phyloP scores from a whole-genome alignment of 768 basidiomycete species.

The Kwoniella bestiolae region DNA sequence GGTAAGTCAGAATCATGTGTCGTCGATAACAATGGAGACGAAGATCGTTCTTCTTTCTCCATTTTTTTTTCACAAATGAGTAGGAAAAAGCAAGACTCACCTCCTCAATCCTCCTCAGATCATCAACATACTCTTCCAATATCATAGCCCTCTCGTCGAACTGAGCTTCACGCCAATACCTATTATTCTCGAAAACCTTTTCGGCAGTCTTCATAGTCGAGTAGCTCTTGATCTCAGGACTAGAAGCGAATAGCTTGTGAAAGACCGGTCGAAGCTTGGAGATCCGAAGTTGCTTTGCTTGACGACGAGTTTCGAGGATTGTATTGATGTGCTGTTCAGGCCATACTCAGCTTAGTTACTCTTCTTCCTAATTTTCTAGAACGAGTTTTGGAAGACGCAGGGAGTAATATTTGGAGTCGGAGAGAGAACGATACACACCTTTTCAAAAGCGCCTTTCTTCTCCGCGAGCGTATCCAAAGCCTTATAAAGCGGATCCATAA shows the following conservation, averaged over 20 bases:
- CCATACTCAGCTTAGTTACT: too few species aligned
- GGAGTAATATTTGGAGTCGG: not conserved
- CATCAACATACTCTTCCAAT: slow-evolving; percentile 88
- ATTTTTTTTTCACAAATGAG: too few species aligned
- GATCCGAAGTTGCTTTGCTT: slow-evolving; percentile 80
- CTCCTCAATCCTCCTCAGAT: slow-evolving; percentile 85
- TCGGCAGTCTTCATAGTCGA: slow-evolving; percentile 89
- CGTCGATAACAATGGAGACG: too few species aligned
- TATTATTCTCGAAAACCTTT: slow-evolving; percentile 79
- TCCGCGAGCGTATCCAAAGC: slow-evolving; percentile 90
- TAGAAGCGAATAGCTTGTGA: slow-evolving; percentile 81
- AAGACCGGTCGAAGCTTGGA: slow-evolving; percentile 81
- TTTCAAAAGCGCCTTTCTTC: slow-evolving; percentile 92
- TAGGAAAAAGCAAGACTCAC: slow-evolving; percentile 64
- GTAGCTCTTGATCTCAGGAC: slow-evolving; percentile 87
- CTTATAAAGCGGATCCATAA: slow-evolving; percentile 97
- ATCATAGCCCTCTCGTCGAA: slow-evolving; percentile 84
- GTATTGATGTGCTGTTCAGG: slow-evolving; percentile 71
- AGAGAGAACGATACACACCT: slow-evolving; percentile 63
- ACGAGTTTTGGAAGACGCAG: too few species aligned
- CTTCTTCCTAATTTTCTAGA: too few species aligned
- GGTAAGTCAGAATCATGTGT: not conserved
- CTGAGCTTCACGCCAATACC: slow-evolving; percentile 80
- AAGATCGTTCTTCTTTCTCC: not conserved
- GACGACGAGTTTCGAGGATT: slow-evolving; percentile 78